Evolutionary conservation across 768 basidiomycete genomes (phyloP).

Genomic region (Macrolepiota fuliginosa): DNA sequence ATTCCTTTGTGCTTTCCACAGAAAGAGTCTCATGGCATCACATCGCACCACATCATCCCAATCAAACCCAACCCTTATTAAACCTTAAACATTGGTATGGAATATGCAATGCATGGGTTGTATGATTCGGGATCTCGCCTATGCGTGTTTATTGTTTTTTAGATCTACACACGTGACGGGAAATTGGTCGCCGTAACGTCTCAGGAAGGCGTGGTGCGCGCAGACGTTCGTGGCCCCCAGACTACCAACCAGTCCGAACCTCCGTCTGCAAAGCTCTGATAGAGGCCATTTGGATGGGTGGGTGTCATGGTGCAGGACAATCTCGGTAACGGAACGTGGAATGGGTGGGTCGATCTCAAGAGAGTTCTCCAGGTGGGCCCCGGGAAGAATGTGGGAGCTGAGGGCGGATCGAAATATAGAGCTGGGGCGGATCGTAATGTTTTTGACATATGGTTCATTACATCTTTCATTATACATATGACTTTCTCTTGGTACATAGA

Average conservation of each 20-base stretch:
- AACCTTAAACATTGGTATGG: background rate
- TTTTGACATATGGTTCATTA: background rate
- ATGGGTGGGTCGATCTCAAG: background rate
- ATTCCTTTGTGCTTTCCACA: background rate
- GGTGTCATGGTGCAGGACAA: background rate
- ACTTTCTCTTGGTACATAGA: background rate
- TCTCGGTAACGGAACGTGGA: background rate
- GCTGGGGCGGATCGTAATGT: background rate
- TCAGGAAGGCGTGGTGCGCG: constrained; percentile 79
- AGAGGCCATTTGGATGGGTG: background rate
- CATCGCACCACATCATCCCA: background rate
- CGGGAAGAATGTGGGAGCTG: background rate
- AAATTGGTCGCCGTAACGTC: constrained; percentile 70
- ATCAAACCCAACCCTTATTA: background rate
- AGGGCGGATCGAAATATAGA: background rate
- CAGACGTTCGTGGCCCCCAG: constrained; percentile 44
- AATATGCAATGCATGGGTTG: background rate
- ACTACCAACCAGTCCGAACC: background rate
- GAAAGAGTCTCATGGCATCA: background rate
- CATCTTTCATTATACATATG: background rate
- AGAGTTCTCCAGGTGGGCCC: background rate
- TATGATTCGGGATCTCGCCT: background rate
- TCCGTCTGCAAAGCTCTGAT: constrained; percentile 10
- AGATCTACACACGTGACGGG: constrained; percentile 73
- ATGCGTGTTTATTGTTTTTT: constrained; percentile 1